phyloP scores from a whole-genome alignment of 164 flowering plant species.

The Saururus chinensis region DNA sequence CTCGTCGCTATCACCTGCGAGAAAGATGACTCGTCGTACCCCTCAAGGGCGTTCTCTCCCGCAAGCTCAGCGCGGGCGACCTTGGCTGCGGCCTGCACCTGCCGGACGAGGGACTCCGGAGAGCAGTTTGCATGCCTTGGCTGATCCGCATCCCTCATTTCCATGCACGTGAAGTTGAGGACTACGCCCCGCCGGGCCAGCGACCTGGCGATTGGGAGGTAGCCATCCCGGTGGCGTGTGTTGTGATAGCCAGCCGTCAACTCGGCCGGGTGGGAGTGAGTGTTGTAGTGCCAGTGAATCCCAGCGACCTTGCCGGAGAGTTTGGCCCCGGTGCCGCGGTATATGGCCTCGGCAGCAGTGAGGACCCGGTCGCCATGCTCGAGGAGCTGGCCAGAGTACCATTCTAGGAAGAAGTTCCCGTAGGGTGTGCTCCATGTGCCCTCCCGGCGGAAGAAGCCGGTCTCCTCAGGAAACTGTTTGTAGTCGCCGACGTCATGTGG shows the following conservation, averaged over 20 bases:
- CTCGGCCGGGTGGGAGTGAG: conserved; percentile 90
- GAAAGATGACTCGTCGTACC: conserved; percentile 62
- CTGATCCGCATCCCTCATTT: conserved; percentile 78
- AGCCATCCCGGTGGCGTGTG: conserved; percentile 62
- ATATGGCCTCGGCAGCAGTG: conserved; percentile 48
- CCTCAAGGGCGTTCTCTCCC: conserved; percentile 86
- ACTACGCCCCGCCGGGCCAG: conserved; percentile 46
- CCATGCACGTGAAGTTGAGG: conserved; percentile 92
- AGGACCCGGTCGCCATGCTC: conserved; percentile 70
- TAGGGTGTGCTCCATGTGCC: conserved; percentile 82
- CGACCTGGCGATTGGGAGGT: conserved; percentile 60
- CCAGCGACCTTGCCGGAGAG: conserved; percentile 88
- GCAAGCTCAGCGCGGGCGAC: conserved; percentile 55
- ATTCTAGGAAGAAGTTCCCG: conserved; percentile 67
- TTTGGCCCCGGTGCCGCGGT: conserved; percentile 58
- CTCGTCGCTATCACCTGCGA: conserved; percentile 65
- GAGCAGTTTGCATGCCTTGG: conserved; percentile 66
- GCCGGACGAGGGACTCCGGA: conserved; percentile 71
- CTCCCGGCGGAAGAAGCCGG: conserved; percentile 65
- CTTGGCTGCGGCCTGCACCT: conserved; percentile 62
- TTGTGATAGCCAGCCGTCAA: conserved; percentile 90
- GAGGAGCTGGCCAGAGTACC: conserved; percentile 66
- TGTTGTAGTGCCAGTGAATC: conserved; percentile 81
- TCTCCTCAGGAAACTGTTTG: conserved; percentile 83
- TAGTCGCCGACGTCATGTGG: conserved; percentile 83